These are phyloP conservation scores for Tetradesmus lagerheimii DNA, from an alignment of 139 green algal genomes.

Conservation along the genomic window DNA sequence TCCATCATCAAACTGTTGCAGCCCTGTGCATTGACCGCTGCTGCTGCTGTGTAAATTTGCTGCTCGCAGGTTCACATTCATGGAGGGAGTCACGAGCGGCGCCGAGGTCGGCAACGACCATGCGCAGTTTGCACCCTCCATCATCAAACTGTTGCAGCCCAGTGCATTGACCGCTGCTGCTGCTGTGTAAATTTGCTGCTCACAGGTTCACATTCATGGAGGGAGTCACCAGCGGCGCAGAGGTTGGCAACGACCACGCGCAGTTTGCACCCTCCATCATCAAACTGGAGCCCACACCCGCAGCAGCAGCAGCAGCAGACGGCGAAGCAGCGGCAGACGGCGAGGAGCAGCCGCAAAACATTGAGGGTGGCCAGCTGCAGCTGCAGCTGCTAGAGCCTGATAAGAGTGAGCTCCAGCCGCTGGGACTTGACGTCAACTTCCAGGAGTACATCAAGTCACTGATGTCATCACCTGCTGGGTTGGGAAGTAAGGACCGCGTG, in stretches of 20 bases:
- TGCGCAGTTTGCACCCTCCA: background rate
- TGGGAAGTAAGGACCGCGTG: conserved; percentile 33
- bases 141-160: no score
- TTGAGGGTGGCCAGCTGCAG: conserved; percentile 54
- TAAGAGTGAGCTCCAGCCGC: conserved; percentile 61
- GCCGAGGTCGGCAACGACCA: conserved; percentile 30
- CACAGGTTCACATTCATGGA: conserved; percentile 41
- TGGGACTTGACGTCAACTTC: conserved; percentile 69
- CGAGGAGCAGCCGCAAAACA: background rate
- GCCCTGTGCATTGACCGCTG: no score
- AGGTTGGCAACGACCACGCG: conserved; percentile 26
- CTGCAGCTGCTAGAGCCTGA: conserved; percentile 83
- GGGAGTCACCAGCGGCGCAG: conserved; percentile 31
- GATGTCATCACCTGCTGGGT: conserved; percentile 17
- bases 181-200: background rate
- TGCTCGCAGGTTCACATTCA: conserved; percentile 40
- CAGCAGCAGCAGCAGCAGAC: conserved; percentile 17
- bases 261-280: background rate
- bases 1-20: background rate
- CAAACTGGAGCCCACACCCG: background rate
- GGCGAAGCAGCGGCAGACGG: background rate
- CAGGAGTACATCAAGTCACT: conserved; percentile 78
- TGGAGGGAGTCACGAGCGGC: conserved; percentile 32
- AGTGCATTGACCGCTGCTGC: background rate
- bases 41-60: no score